Conservation (phyloP, 2,329 filamentous ascomycete genomes). For the Aspergillus pseudoterreus region DNA sequence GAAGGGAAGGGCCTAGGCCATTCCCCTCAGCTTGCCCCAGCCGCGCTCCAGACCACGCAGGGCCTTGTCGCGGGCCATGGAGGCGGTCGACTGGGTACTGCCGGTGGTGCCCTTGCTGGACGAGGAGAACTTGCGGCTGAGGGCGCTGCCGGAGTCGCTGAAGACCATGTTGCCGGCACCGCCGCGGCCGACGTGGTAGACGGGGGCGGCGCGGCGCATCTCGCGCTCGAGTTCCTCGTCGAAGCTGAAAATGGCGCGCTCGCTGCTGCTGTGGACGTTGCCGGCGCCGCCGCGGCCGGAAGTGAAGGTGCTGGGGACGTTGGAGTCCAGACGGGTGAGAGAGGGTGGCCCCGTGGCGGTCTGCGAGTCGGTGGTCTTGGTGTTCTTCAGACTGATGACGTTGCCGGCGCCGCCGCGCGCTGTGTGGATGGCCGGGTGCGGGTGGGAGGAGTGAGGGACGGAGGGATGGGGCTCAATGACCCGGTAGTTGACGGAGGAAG, state of each 20-base stretch:
- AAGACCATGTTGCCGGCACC: slow-evolving; percentile 54
- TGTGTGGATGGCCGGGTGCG: slow-evolving; percentile 48
- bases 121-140: slow-evolving; percentile 33
- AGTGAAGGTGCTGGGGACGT: slow-evolving; percentile 37
- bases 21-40: slow-evolving; percentile 39
- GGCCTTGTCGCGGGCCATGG: slow-evolving; percentile 33
- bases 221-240: slow-evolving; percentile 62
- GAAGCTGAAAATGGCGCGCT: slow-evolving; percentile 63
- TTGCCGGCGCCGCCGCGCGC: slow-evolving; percentile 60
- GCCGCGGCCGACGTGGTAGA: slow-evolving; percentile 62
- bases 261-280: slow-evolving; percentile 50
- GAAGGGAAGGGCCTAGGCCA: slow-evolving; percentile 20
- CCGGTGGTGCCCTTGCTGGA: slow-evolving; percentile 34
- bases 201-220: slow-evolving; percentile 53
- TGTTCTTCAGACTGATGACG: slow-evolving; percentile 50
- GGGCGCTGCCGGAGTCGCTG: slow-evolving; percentile 21
- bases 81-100: slow-evolving; percentile 33
- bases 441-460: slow-evolving; percentile 46
- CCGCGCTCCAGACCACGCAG: slow-evolving; percentile 36
- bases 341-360: slow-evolving; percentile 47
- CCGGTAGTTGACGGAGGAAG: slow-evolving; percentile 44
- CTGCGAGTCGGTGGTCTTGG: slow-evolving; percentile 46
- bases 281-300: slow-evolving; percentile 55
- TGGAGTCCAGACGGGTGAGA: slow-evolving; percentile 47
- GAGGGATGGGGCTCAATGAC: slow-evolving; percentile 62